Evolutionary conservation across 306 rosid species (phyloP).

Genomic region (Cicer cuneatum): DNA sequence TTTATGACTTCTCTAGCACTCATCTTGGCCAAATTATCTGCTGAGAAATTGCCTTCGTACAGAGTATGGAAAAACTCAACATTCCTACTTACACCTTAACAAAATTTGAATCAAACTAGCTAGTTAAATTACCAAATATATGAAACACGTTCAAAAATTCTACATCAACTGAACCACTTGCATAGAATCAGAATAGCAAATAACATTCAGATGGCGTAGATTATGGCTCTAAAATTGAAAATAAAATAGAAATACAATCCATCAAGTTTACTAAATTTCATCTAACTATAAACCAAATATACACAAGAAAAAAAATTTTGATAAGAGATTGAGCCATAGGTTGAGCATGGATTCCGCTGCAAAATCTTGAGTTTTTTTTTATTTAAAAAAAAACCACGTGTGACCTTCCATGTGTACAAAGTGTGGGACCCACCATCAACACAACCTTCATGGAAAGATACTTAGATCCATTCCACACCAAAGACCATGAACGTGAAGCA

Average conservation of each 20-base stretch:
- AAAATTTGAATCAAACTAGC: too few relatives aligned
- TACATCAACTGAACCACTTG: too few relatives aligned
- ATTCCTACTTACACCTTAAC: too few relatives aligned
- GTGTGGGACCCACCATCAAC: slow-evolving; percentile 24
- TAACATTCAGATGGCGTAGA: too few relatives aligned
- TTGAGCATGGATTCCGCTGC: slow-evolving; percentile 49
- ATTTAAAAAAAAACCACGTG: slow-evolving; percentile 5
- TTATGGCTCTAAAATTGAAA: background rate
- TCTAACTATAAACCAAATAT: slow-evolving; percentile 17
- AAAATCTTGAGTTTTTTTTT: background rate
- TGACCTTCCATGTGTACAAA: background rate
- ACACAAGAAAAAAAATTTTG: background rate
- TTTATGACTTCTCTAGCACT: too few relatives aligned
- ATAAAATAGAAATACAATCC: background rate
- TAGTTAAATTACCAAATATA: too few relatives aligned
- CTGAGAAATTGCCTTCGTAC: too few relatives aligned
- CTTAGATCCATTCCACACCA: slow-evolving; percentile 9
- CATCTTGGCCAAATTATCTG: too few relatives aligned
- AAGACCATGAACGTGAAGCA: slow-evolving; percentile 27
- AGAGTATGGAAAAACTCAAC: too few relatives aligned
- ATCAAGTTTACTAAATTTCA: slow-evolving; percentile 14
- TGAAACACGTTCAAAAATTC: too few relatives aligned
- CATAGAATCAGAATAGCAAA: too few relatives aligned
- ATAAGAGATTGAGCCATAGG: background rate
- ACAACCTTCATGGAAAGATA: slow-evolving; percentile 28